Evolutionary conservation across 2,329 filamentous ascomycete genomes (phyloP).

Genomic region (Paraphoma sp.): DNA sequence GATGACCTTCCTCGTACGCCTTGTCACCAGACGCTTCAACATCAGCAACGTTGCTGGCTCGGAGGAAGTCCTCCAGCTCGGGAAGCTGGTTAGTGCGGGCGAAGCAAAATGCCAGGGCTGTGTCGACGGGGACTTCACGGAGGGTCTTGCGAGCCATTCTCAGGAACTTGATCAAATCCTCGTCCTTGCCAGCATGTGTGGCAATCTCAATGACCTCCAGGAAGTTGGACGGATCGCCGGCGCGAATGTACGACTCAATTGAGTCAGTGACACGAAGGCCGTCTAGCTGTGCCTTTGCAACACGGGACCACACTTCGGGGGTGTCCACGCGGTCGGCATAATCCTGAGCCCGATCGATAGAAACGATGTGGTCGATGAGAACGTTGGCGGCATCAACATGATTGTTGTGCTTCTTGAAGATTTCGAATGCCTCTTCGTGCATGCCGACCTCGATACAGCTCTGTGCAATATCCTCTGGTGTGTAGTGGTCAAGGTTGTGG

Average conservation of each 20-base stretch:
- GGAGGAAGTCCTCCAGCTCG: constrained; percentile 96
- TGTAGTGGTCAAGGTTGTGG: constrained; percentile 86
- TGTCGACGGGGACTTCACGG: constrained; percentile 92
- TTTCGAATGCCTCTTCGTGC: constrained; percentile 96
- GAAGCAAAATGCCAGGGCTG: constrained; percentile 89
- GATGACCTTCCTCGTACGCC: constrained; percentile 91
- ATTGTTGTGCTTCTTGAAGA: constrained; percentile 97
- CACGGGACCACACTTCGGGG: constrained; percentile 97
- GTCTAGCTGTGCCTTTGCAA: constrained; percentile 96
- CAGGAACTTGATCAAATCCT: constrained; percentile 94
- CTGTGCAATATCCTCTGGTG: constrained; percentile 87
- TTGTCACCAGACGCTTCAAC: constrained; percentile 98
- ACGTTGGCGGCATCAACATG: constrained; percentile 87
- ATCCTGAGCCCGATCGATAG: constrained; percentile 94
- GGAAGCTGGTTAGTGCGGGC: constrained; percentile 89
- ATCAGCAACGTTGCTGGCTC: constrained; percentile 91
- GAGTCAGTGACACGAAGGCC: constrained; percentile 90
- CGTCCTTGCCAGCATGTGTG: constrained; percentile 94
- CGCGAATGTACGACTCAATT: constrained; percentile 97
- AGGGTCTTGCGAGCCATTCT: constrained; percentile 97
- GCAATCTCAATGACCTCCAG: constrained; percentile 95
- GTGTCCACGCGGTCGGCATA: constrained; percentile 94
- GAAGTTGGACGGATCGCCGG: constrained; percentile 90
- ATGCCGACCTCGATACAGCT: constrained; percentile 95
- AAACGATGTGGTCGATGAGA: constrained; percentile 94